These are phyloP conservation scores for Vaccinium darrowii DNA, from an alignment of 148 eudicot genomes.

Conservation along the genomic window DNA sequence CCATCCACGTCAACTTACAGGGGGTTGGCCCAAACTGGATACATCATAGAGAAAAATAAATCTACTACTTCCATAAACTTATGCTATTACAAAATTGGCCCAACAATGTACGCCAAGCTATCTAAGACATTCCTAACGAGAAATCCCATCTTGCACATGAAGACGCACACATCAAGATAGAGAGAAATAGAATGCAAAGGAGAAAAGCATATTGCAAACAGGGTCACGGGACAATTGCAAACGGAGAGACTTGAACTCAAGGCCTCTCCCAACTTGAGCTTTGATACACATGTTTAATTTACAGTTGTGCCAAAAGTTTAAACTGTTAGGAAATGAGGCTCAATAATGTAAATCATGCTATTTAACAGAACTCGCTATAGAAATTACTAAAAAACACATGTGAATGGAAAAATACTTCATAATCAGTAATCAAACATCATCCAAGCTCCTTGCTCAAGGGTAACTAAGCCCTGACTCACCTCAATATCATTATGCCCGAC, in stretches of 20 bases:
- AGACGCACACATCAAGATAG: neutral
- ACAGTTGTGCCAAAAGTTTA: neutral
- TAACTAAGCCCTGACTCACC: neutral
- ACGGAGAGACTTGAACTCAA: neutral
- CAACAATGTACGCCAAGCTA: neutral
- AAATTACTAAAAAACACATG: neutral
- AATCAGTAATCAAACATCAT: neutral
- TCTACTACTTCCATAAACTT: neutral
- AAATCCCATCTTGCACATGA: neutral
- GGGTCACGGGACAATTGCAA: neutral
- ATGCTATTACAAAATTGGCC: neutral
- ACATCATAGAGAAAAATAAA: neutral
- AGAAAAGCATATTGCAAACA: too few relatives aligned
- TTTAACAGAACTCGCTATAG: neutral
- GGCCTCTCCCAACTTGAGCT: neutral
- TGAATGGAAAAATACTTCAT: neutral
- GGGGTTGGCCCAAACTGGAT: neutral
- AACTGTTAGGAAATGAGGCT: neutral
- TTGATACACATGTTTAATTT: neutral
- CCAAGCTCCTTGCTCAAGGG: neutral
- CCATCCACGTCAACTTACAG: neutral
- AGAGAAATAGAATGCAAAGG: neutral
- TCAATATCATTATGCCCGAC: neutral
- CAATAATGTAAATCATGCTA: neutral
- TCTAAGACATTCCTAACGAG: neutral